Conservation (phyloP, 1,139 yeast genomes). For the Barnettozyma hawaiiensis region DNA sequence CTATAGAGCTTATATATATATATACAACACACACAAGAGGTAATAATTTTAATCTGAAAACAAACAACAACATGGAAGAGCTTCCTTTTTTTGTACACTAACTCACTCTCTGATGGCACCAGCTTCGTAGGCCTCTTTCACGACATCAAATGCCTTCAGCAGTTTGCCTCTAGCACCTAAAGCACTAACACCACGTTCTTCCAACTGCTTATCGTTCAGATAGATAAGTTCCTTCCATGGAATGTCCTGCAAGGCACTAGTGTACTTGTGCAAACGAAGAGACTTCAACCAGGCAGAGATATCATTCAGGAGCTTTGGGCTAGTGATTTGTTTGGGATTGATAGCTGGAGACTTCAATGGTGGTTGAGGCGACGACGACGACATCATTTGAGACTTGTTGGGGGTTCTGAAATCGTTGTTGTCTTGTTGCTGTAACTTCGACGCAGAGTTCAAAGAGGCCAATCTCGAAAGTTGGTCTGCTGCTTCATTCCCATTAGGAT, state of each 20-base stretch:
- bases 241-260: conserved; percentile 70
- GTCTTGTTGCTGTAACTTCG: conserved; percentile 12
- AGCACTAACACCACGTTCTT: conserved; percentile 80
- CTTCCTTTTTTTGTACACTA: neutral
- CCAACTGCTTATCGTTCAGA: conserved; percentile 63
- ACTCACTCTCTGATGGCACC: conserved; percentile 27
- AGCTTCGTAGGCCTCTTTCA: conserved; percentile 42
- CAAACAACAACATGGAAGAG: too few relatives aligned
- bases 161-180: conserved; percentile 92
- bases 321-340: conserved; percentile 58
- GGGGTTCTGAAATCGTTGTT: conserved; percentile 11
- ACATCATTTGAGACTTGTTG: conserved; percentile 1
- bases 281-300: conserved; percentile 92
- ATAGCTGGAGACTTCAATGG: conserved; percentile 43
- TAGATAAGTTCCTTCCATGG: conserved; percentile 77
- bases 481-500: conserved; percentile 11
- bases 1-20: neutral
- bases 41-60: too few relatives aligned
- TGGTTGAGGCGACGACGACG: conserved; percentile 12
- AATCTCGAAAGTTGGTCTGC: conserved; percentile 15
- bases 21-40: too few relatives aligned
- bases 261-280: conserved; percentile 86
- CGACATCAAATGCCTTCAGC: conserved; percentile 84
- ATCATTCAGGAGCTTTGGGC: conserved; percentile 59
- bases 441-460: conserved; percentile 20